Evolutionary conservation across 139 green algal species (phyloP), one percentile per base, ranked within the genome.

Genomic region (Desmodesmus armatus): DNA sequence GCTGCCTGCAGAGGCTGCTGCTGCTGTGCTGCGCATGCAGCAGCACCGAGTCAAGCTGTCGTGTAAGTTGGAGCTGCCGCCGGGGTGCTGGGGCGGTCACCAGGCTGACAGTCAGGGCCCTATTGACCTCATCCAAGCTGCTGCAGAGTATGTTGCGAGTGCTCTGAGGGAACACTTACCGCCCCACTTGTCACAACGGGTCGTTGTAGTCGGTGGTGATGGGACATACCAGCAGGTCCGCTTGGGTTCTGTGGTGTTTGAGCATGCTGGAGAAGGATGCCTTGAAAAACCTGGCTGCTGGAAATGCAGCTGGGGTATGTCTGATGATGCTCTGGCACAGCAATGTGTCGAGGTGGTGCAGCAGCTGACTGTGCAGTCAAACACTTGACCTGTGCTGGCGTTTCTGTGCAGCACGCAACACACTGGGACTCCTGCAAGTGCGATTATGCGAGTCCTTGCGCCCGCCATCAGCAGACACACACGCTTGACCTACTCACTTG

Each of bases 1-100:
- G 76, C 76, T 82, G 76, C 76, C 55, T 39, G 76, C 76, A 2
- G 17, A 25, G 25, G 76, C 33, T 17, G 76, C 73, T 37, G 73
- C 73, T 23, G 49, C 41, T 11, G 47, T n/a, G 3, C 21, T 80
- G 49, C 47, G 73, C 5, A 23, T 80, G 21, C 29, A 63, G 7
- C 73, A 80, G 21, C 73, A 80, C 49, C 49, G 13, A 21, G 31
- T 80, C 0, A 65, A 41, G 73, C 49, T 67, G 31, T 39, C 9
- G 2, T 69, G 73, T 33, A 65, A 49, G 31, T 11, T 80, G 23
- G 3, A 49, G 31, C 23, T 80, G 35, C 73, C 73, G 35, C 19
- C 27, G 7, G 3, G 5, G 15, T 82, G 51, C 49, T 81, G 74
- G 41, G 31, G 29, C 9, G 72, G 11, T 3, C 44, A 47, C 9